These are phyloP conservation scores for Fusarium protoensiforme DNA, from an alignment of 2,329 filamentous ascomycete genomes.

Conservation along the genomic window DNA sequence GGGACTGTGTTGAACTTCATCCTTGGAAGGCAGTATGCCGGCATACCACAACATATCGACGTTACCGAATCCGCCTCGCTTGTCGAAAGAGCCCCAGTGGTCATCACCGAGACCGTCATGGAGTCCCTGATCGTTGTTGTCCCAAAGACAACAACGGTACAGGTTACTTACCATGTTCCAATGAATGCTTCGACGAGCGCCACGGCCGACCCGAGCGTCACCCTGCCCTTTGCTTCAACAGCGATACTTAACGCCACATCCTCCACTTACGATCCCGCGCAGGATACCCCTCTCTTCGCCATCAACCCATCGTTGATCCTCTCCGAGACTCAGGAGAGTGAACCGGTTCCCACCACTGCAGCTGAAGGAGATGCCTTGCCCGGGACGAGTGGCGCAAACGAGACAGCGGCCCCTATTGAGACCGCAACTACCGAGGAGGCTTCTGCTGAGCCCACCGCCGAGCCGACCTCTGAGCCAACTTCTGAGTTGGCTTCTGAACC, in stretches of 20 bases:
- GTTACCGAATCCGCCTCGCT: constrained; percentile 27
- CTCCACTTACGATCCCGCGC: not conserved
- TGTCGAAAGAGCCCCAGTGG: constrained; percentile 24
- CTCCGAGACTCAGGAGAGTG: constrained; percentile 16
- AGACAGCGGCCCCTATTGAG: constrained; percentile 10
- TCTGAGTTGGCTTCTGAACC: not conserved
- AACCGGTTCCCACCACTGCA: constrained; percentile 15
- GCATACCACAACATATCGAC: constrained; percentile 54
- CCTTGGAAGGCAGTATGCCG: constrained; percentile 64
- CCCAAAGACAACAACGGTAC: constrained; percentile 29
- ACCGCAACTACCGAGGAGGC: not conserved
- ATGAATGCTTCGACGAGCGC: constrained; percentile 18
- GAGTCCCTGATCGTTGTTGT: constrained; percentile 25
- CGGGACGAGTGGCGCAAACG: constrained; percentile 11
- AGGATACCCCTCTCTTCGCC: constrained; percentile 27
- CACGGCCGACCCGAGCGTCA: not conserved
- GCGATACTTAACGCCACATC: constrained; percentile 15
- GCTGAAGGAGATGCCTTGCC: constrained; percentile 19
- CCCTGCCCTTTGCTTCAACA: constrained; percentile 19
- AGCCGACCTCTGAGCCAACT: constrained; percentile 3
- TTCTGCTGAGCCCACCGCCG: not conserved
- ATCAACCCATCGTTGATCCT: constrained; percentile 21
- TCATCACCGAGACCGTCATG: constrained; percentile 33
- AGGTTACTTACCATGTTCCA: constrained; percentile 31
- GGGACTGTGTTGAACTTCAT: constrained; percentile 62